phyloP scores from a whole-genome alignment of 176 grass and related monocot species.

The Chrysopogon serrulatus region DNA sequence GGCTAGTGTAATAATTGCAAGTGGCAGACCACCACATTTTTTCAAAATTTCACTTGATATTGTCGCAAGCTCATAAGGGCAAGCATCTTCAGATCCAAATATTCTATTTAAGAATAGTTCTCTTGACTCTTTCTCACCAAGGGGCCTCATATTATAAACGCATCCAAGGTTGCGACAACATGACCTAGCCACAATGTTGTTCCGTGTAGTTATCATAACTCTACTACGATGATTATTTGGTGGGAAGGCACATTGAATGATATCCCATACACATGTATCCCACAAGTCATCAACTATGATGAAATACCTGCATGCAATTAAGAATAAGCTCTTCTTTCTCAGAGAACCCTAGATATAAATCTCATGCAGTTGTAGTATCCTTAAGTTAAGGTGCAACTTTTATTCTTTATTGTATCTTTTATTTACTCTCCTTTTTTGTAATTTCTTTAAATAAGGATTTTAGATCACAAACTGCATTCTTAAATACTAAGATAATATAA shows the following conservation, averaged over 20 bases:
- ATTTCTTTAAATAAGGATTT: too few relatives aligned
- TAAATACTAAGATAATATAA: too few relatives aligned
- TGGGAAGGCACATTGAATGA: background rate
- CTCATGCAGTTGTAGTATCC: background rate
- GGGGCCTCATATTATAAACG: background rate
- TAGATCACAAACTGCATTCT: too few relatives aligned
- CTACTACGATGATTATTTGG: background rate
- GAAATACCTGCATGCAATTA: background rate
- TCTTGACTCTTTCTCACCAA: background rate
- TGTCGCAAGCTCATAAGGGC: background rate
- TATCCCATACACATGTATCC: background rate
- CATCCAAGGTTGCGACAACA: background rate
- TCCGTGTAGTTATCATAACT: background rate
- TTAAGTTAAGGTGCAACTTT: background rate
- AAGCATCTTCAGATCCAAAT: background rate
- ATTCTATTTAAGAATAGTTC: background rate
- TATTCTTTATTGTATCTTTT: too few relatives aligned
- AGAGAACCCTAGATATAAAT: background rate
- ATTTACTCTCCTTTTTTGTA: too few relatives aligned
- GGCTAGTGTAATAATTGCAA: background rate
- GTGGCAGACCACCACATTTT: background rate
- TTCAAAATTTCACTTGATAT: background rate
- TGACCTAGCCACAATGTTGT: background rate
- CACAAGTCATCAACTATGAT: background rate
- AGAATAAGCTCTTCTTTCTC: background rate